Conservation (phyloP, 2,329 filamentous ascomycete genomes). For the Phialemoniopsis sp. region DNA sequence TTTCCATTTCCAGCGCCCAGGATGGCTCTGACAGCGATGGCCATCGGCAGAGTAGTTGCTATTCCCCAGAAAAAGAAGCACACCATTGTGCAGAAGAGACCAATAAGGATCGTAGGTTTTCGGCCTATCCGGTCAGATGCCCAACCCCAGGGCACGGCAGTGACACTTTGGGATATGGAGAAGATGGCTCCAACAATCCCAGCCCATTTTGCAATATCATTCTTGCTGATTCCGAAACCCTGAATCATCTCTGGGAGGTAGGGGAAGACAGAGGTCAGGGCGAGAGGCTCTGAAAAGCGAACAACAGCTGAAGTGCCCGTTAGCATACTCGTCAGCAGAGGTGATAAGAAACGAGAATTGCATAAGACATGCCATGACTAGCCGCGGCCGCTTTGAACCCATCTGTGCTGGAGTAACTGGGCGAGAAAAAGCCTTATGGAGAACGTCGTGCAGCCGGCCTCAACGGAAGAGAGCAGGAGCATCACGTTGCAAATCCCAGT, state of each 20-base stretch:
- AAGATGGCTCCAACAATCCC: conserved; percentile 70
- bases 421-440: too few species aligned
- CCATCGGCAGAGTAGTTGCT: conserved; percentile 74
- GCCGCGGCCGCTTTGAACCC: too few species aligned
- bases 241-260: conserved; percentile 78
- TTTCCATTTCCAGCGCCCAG: conserved; percentile 86
- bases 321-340: conserved; percentile 22
- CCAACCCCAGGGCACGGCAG: conserved; percentile 71
- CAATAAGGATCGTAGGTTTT: conserved; percentile 75
- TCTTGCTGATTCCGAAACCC: conserved; percentile 67
- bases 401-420: too few species aligned
- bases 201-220: conserved; percentile 77
- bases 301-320: conserved; percentile 56
- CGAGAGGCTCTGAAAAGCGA: conserved; percentile 71
- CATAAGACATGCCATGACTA: too few species aligned
- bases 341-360: not conserved
- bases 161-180: conserved; percentile 66
- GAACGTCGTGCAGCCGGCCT: too few species aligned
- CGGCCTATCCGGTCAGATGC: conserved; percentile 76
- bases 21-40: conserved; percentile 72
- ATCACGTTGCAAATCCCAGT: too few species aligned
- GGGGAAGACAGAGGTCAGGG: conserved; percentile 69
- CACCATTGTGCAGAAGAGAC: conserved; percentile 74
- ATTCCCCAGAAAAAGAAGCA: conserved; percentile 82
- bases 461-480: too few species aligned